Evolutionary conservation across 495 filamentous ascomycete species (phyloP).

Genomic region (Staphylotrichum tortipilum): DNA sequence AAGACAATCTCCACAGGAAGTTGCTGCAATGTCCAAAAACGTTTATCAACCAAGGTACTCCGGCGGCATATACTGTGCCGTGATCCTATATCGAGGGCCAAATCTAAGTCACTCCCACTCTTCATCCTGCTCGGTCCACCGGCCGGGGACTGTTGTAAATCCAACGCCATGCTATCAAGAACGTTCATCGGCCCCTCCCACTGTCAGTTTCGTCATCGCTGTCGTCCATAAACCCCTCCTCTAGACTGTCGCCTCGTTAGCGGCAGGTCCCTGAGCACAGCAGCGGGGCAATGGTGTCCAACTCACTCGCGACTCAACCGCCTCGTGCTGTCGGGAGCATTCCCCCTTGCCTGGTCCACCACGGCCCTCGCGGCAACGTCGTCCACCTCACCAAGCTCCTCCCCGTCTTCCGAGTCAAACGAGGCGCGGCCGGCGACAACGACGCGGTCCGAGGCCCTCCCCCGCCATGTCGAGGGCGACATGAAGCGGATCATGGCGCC

Average conservation of each 20-base stretch:
- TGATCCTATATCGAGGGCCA: too few species aligned
- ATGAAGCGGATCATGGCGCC: constrained; percentile 46
- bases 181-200: constrained; percentile 4
- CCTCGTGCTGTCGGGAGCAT: constrained; percentile 39
- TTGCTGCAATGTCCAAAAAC: too few species aligned
- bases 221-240: constrained; percentile 32
- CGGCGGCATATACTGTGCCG: background rate
- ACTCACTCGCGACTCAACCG: constrained; percentile 67
- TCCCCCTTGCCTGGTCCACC: constrained; percentile 39
- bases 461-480: constrained; percentile 48
- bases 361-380: constrained; percentile 56
- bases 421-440: constrained; percentile 33
- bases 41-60: too few species aligned
- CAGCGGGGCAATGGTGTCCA: background rate
- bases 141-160: too few species aligned
- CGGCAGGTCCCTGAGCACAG: background rate
- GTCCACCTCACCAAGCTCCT: constrained; percentile 56
- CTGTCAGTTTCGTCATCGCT: constrained; percentile 22
- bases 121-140: too few species aligned
- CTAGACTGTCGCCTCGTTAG: constrained; percentile 25
- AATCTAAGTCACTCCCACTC: too few species aligned
- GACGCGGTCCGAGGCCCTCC: constrained; percentile 26
- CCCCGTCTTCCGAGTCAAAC: constrained; percentile 45
- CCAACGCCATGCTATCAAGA: constrained; percentile 10
- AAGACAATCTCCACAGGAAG: too few species aligned